phyloP scores from a whole-genome alignment of 345 rosid species.

The Moringa oleifera region DNA sequence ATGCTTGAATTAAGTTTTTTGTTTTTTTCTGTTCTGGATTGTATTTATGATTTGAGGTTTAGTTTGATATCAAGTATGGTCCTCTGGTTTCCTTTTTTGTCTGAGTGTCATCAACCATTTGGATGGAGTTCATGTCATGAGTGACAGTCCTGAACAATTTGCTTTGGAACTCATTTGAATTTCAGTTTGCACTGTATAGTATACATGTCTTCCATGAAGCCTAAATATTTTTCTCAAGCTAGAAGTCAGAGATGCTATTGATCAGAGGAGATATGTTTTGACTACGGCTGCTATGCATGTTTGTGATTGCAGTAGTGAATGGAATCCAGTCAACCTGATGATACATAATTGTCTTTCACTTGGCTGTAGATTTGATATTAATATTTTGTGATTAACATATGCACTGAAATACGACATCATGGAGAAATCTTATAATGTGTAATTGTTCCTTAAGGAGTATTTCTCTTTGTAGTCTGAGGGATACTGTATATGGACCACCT shows the following conservation, averaged over 20 bases:
- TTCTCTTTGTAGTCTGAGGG: neutral
- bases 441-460: too few relatives aligned
- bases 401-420: neutral
- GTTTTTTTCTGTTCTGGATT: neutral
- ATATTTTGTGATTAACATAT: neutral
- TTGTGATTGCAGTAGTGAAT: neutral
- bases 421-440: neutral
- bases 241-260: neutral
- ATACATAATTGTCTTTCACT: too few relatives aligned
- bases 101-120: neutral
- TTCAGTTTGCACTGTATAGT: neutral
- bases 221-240: neutral
- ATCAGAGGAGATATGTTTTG: neutral
- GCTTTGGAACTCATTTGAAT: neutral
- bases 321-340: too few relatives aligned
- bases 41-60: neutral
- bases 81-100: neutral
- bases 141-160: neutral
- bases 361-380: too few relatives aligned
- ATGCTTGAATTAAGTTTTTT: neutral
- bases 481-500: neutral
- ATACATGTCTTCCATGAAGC: neutral
- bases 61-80: too few relatives aligned
- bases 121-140: neutral
- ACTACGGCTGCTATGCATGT: neutral